Percentiles rank a stretch among this genome's conserved stretches.
phyloP scores from a whole-genome alignment of 129 eudicot genomes.

The Flaveria trinervia region DNA sequence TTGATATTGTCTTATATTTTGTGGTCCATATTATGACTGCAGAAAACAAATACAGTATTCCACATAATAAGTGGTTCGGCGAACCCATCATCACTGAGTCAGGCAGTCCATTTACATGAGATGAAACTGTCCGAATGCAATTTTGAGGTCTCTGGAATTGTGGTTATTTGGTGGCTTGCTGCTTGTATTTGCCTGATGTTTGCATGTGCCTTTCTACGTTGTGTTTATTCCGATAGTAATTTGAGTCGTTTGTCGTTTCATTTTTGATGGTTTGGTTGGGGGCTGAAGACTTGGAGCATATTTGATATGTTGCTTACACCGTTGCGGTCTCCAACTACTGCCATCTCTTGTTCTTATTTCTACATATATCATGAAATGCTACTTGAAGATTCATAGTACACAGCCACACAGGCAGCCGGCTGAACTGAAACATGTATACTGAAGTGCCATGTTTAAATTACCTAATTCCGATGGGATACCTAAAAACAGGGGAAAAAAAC shows the following conservation, averaged over 20 bases:
- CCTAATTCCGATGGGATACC: neutral
- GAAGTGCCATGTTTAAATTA: neutral
- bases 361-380: neutral
- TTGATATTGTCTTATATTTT: slow-evolving; percentile 22
- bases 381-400: neutral
- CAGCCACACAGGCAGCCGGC: neutral
- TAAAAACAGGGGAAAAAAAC: neutral
- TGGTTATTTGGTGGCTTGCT: neutral
- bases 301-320: neutral
- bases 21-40: slow-evolving; percentile 39
- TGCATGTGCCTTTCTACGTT: slow-evolving; percentile 12
- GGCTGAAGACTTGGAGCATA: neutral
- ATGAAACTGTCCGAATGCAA: slow-evolving; percentile 22
- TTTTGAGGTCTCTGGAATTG: neutral
- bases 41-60: slow-evolving; percentile 17
- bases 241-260: neutral
- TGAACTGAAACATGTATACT: neutral
- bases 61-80: slow-evolving; percentile 32
- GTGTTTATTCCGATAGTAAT: neutral
- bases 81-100: neutral
- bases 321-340: neutral
- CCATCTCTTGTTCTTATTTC: neutral
- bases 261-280: slow-evolving; percentile 13
- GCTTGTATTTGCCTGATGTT: slow-evolving; percentile 15
- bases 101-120: slow-evolving; percentile 20